phyloP scores from a whole-genome alignment of 768 basidiomycete species.

The Trametes cubensis region DNA sequence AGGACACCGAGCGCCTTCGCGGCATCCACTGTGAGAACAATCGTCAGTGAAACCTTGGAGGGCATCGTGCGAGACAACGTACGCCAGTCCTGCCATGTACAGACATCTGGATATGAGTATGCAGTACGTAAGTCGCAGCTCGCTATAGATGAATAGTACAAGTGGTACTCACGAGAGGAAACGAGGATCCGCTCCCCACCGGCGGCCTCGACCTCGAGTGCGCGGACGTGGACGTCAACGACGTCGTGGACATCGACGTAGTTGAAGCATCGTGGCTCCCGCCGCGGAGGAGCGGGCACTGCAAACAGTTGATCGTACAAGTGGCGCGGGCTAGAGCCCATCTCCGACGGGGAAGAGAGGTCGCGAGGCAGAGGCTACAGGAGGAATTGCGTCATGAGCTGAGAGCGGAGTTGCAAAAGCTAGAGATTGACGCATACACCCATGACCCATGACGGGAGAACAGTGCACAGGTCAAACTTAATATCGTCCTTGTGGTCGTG shows the following conservation, averaged over 20 bases:
- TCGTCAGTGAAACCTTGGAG: not conserved
- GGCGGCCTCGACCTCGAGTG: slow-evolving; percentile 36
- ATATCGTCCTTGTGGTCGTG: slow-evolving; percentile 36
- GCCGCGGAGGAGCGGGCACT: not conserved
- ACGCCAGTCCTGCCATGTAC: slow-evolving; percentile 27
- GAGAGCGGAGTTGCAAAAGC: not conserved
- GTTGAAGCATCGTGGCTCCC: not conserved
- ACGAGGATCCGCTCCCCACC: slow-evolving; percentile 44
- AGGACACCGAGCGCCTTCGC: slow-evolving; percentile 1
- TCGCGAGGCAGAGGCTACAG: not conserved
- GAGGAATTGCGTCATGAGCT: not conserved
- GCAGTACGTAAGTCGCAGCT: not conserved
- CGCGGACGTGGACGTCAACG: slow-evolving; percentile 32
- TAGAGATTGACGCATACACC: not conserved
- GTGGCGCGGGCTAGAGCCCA: not conserved
- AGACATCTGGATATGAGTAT: not conserved
- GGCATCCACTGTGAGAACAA: slow-evolving; percentile 16
- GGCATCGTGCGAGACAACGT: not conserved
- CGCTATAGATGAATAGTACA: too few relatives aligned
- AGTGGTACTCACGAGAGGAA: slow-evolving; percentile 27
- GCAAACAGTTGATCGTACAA: not conserved
- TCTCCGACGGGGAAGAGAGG: not conserved
- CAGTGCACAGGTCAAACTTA: slow-evolving; percentile 46
- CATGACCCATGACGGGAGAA: slow-evolving; percentile 41
- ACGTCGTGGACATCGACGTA: slow-evolving; percentile 42